Evolutionary conservation across 371 early-diverging fungal genomes (phyloP).

Genomic region (Vairimorpha apis): DNA sequence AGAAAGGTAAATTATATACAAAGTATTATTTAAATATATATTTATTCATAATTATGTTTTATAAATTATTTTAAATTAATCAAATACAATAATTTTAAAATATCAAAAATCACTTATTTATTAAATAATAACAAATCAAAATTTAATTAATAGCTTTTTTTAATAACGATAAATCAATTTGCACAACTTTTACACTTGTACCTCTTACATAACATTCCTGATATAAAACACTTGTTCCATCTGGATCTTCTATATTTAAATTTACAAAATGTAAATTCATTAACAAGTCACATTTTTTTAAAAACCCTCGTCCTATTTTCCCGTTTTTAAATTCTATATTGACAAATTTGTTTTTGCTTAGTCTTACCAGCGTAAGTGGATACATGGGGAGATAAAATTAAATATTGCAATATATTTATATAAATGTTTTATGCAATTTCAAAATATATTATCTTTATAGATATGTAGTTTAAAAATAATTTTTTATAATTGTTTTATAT

Average conservation of each 20-base stretch:
- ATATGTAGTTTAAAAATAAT: neutral
- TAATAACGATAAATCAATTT: slow-evolving; percentile 35
- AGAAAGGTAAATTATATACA: too few species aligned
- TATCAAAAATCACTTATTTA: too few species aligned
- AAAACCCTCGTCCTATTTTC: slow-evolving; percentile 48
- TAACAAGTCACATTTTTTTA: slow-evolving; percentile 61
- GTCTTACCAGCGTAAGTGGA: slow-evolving; percentile 63
- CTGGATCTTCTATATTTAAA: slow-evolving; percentile 37
- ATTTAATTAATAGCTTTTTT: too few species aligned
- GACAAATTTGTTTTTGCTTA: slow-evolving; percentile 58
- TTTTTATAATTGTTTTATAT: neutral
- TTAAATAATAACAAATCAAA: too few species aligned
- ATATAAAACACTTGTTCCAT: slow-evolving; percentile 15
- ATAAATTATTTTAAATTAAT: too few species aligned
- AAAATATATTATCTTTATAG: too few species aligned
- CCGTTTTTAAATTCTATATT: slow-evolving; percentile 61
- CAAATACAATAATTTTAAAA: too few species aligned
- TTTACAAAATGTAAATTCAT: slow-evolving; percentile 63
- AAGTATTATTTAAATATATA: too few species aligned
- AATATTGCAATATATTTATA: neutral
- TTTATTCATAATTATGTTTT: too few species aligned
- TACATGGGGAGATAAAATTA: slow-evolving; percentile 55
- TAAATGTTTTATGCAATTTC: too few species aligned
- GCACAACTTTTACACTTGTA: slow-evolving; percentile 52
- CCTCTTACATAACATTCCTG: slow-evolving; percentile 60